Evolutionary conservation across 1,139 yeast species (phyloP).

Genomic region (Hansenula sp.): DNA sequence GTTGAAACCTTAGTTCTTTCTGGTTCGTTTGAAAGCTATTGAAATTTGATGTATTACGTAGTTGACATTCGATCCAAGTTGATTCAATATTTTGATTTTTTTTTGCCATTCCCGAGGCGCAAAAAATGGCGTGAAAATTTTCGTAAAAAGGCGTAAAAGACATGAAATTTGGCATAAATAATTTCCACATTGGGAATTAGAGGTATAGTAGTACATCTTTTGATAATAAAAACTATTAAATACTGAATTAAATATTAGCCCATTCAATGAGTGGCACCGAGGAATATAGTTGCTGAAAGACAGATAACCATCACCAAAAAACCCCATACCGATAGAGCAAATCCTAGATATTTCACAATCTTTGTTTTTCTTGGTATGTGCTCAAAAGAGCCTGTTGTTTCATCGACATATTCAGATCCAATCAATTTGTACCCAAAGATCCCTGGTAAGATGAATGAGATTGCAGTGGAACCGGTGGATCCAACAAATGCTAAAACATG

Average conservation of each 20-base stretch:
- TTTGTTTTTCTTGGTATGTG: conserved; percentile 36
- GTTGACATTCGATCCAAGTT: not conserved
- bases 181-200: not conserved
- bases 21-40: too few species aligned
- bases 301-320: conserved; percentile 73
- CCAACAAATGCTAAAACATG: conserved; percentile 90
- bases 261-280: conserved; percentile 46
- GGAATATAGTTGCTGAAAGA: conserved; percentile 65
- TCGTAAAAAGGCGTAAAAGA: not conserved
- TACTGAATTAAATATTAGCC: too few species aligned
- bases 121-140: not conserved
- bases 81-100: not conserved
- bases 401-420: conserved; percentile 37
- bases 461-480: conserved; percentile 91
- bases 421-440: conserved; percentile 75
- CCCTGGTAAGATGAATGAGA: conserved; percentile 90
- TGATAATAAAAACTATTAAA: not conserved
- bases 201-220: too few species aligned
- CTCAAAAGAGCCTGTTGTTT: conserved; percentile 22
- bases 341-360: conserved; percentile 52
- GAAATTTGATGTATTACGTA: too few species aligned
- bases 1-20: too few species aligned
- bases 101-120: not conserved
- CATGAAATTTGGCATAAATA: not conserved
- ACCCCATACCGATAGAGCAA: conserved; percentile 71